These are phyloP conservation scores for Cytospora paraplurivora DNA, from an alignment of 2,329 filamentous ascomycete genomes.

Conservation along the genomic window DNA sequence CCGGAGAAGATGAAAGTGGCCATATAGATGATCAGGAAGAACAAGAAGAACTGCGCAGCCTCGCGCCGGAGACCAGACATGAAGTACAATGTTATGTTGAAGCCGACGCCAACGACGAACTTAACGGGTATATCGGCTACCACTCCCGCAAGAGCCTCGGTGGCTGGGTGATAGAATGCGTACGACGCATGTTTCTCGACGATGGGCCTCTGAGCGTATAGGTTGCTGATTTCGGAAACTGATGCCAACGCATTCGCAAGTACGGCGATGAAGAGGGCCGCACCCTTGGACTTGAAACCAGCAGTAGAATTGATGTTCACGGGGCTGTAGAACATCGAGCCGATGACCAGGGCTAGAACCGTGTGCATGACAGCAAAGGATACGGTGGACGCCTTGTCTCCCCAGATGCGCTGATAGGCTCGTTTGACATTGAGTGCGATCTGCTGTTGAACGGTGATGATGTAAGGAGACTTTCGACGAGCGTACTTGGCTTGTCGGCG, in stretches of 20 bases:
- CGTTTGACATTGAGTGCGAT: slow-evolving; percentile 53
- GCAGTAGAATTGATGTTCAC: slow-evolving; percentile 48
- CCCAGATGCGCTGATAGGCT: slow-evolving; percentile 55
- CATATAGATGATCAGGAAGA: slow-evolving; percentile 69
- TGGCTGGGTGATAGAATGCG: slow-evolving; percentile 53
- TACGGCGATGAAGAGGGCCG: slow-evolving; percentile 62
- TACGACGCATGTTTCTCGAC: slow-evolving; percentile 53
- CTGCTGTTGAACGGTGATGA: slow-evolving; percentile 58
- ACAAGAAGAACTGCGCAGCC: slow-evolving; percentile 73
- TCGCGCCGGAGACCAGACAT: slow-evolving; percentile 56
- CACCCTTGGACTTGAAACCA: slow-evolving; percentile 57
- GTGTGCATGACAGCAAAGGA: slow-evolving; percentile 51
- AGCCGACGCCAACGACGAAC: slow-evolving; percentile 50
- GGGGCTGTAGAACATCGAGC: slow-evolving; percentile 57
- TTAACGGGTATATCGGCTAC: slow-evolving; percentile 61
- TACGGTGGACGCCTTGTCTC: slow-evolving; percentile 51
- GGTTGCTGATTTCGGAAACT: slow-evolving; percentile 53
- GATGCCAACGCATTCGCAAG: slow-evolving; percentile 19
- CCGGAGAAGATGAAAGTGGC: slow-evolving; percentile 73
- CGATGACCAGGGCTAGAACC: slow-evolving; percentile 62
- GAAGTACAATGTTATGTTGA: slow-evolving; percentile 63
- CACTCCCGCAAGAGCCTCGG: slow-evolving; percentile 57
- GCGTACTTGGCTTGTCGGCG: slow-evolving; percentile 54
- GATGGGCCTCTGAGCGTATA: slow-evolving; percentile 49
- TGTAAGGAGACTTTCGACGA: slow-evolving; percentile 58